Conservation (phyloP, 176 grass and related monocot genomes). For the Juncus effusus region DNA sequence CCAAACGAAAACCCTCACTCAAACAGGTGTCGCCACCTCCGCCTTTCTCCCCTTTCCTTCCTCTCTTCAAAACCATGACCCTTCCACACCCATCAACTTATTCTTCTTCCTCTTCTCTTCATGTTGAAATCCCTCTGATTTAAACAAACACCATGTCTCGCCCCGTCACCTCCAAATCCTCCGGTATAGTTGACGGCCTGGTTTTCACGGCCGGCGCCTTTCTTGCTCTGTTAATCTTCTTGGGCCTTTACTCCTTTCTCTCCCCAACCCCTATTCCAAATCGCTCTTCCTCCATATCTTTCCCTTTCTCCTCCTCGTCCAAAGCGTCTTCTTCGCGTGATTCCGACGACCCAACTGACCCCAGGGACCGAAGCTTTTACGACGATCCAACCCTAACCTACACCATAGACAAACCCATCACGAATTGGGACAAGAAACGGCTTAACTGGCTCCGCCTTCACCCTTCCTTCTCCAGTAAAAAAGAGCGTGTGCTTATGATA, state of each 20-base stretch:
- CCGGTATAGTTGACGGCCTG: conserved; percentile 40
- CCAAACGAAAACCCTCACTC: too few relatives aligned
- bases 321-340: background rate
- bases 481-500: conserved; percentile 66
- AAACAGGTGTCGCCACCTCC: background rate
- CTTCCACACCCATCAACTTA: background rate
- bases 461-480: conserved; percentile 15
- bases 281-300: conserved; percentile 17
- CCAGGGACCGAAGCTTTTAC: conserved; percentile 48
- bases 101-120: background rate
- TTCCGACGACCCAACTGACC: background rate
- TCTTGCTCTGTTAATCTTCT: conserved; percentile 37
- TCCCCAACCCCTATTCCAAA: conserved; percentile 9
- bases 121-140: background rate
- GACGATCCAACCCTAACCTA: conserved; percentile 62
- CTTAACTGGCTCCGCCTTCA: conserved; percentile 49
- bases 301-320: background rate
- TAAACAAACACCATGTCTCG: conserved; percentile 18
- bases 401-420: conserved; percentile 53
- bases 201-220: conserved; percentile 57
- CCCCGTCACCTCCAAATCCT: conserved; percentile 8
- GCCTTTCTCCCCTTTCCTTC: background rate
- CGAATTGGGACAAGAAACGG: conserved; percentile 76
- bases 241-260: conserved; percentile 43
- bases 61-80: conserved; percentile 1